Conservation (phyloP, 257 asterid species). For the Osmanthus fragrans region DNA sequence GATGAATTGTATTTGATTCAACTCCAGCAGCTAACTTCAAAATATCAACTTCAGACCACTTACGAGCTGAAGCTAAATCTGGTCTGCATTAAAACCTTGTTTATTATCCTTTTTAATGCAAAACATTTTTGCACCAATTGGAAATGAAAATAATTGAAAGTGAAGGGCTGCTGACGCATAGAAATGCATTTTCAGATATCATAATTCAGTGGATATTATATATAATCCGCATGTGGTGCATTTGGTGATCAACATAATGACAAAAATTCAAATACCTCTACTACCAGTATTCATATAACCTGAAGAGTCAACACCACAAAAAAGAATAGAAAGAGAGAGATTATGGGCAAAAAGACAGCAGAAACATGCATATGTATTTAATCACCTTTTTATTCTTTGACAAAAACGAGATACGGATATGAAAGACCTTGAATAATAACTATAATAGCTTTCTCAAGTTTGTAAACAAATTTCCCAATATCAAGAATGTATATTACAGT, state of each 20-base stretch:
- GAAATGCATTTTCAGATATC: constrained; percentile 11
- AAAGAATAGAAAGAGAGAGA: background rate
- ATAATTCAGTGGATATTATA: background rate
- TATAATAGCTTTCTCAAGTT: background rate
- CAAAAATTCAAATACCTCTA: background rate
- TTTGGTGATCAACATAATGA: constrained; percentile 2
- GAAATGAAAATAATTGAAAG: constrained; percentile 9
- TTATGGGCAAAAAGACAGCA: background rate
- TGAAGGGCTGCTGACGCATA: background rate
- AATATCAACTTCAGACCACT: constrained; percentile 83
- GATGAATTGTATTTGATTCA: constrained; percentile 92
- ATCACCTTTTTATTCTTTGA: background rate
- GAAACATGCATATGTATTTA: background rate
- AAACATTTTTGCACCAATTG: constrained; percentile 11
- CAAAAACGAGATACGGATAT: background rate
- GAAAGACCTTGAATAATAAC: constrained; percentile 16
- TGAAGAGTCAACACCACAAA: background rate
- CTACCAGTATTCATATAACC: constrained; percentile 2
- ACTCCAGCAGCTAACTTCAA: constrained; percentile 93
- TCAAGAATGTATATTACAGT: background rate
- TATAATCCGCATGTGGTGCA: background rate
- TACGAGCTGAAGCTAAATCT: constrained; percentile 39
- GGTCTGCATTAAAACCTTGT: constrained; percentile 49
- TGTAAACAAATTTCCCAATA: background rate
- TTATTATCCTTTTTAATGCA: constrained; percentile 28